Evolutionary conservation across 495 filamentous ascomycete genomes (phyloP), one percentile per base, ranked within the genome.

Genomic region (Penicillium canariense): DNA sequence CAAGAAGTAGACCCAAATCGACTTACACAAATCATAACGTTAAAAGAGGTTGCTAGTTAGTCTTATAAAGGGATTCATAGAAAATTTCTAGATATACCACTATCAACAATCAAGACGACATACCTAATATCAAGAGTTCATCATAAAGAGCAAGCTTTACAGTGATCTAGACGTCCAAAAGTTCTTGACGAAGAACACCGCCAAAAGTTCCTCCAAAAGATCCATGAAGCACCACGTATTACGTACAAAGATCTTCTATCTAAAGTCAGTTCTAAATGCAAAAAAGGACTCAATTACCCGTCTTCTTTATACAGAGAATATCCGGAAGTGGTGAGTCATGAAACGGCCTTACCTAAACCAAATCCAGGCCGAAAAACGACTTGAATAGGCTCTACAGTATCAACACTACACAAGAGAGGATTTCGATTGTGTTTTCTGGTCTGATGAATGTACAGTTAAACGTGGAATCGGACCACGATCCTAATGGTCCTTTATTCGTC

Each of bases 391-490:
- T 17, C 3, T 18, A 4, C 15, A n/a, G 9, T 47, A 47, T 47
- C 34, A 25, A 47, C 42, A 54, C 43, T 54, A 48, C 25, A 38
- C 30, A 25, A 34, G 15, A 38, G 51, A 54, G n/a, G 42, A 54
- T 46, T 54, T 27, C n/a, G 43, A 43, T 1, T 14, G 46, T 15
- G 54, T 56, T 18, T 50, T 27, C 17, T 58, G 48, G 55, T 51
- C 55, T 46, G 48, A 58, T 25, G 48, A 52, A 32, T 57, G 47
- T 46, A 50, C 48, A 34, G 31, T 56, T 44, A 47, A 56, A 26
- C 54, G 47, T 0, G 47, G 39, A 2, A 56, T 43, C 22, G 54
- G 54, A 4, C 27, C 45, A 7, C 54, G 39, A 32, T 35, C 18
- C 10, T 35, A 44, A 45, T 50, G 28, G 39, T 30, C 15, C 17